These are phyloP conservation scores for Teunomyces panamensis DNA, from an alignment of 805 yeast genomes.

Conservation along the genomic window DNA sequence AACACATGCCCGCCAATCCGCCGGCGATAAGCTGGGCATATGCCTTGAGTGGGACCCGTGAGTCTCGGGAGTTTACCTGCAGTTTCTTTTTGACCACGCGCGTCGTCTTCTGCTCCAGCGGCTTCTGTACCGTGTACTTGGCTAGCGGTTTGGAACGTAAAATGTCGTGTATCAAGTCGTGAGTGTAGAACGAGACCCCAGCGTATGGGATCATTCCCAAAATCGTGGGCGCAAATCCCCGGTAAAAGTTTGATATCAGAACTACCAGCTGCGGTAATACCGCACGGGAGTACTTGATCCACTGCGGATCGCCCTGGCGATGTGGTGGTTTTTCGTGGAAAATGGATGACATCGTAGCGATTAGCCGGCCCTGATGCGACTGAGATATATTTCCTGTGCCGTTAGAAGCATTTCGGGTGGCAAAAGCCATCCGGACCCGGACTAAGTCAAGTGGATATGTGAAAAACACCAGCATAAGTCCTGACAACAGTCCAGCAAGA, in stretches of 20 bases:
- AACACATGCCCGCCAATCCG: constrained; percentile 90
- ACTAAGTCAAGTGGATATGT: constrained; percentile 92
- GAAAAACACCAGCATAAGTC: constrained; percentile 78
- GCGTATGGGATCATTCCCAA: constrained; percentile 97
- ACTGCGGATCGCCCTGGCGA: constrained; percentile 29
- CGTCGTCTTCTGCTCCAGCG: constrained; percentile 2
- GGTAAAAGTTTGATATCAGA: constrained; percentile 68
- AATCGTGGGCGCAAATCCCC: constrained; percentile 93
- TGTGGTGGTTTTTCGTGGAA: constrained; percentile 38
- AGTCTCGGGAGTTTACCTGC: constrained; percentile 30
- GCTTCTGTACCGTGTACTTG: constrained; percentile 44
- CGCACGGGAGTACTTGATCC: constrained; percentile 35
- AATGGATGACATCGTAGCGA: constrained; percentile 30
- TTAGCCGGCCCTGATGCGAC: constrained; percentile 22
- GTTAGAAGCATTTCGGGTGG: constrained; percentile 45
- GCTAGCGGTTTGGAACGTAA: constrained; percentile 61
- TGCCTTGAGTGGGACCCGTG: constrained; percentile 67
- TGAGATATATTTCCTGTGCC: background rate
- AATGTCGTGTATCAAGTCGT: constrained; percentile 85
- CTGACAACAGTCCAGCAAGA: constrained; percentile 87
- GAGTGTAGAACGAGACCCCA: constrained; percentile 94
- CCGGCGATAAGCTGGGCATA: constrained; percentile 96
- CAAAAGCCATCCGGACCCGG: constrained; percentile 89
- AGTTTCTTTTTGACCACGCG: constrained; percentile 9
- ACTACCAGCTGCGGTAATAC: constrained; percentile 29